Conservation (phyloP, 2,329 filamentous ascomycete genomes). For the Rhynchosporium secalis region DNA sequence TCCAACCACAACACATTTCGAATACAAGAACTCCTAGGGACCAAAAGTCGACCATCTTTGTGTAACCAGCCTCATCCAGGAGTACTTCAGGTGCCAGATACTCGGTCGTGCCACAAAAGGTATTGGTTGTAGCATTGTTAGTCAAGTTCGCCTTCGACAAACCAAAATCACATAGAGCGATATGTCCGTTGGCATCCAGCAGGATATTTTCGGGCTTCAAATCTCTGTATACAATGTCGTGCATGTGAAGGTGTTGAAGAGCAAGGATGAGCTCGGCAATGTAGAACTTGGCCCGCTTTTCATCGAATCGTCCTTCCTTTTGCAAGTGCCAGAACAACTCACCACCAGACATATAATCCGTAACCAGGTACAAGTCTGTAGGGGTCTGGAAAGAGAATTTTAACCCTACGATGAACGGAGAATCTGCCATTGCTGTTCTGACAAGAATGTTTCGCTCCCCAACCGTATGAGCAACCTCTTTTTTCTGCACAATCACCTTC, state of each 20-base stretch:
- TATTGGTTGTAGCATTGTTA: conserved; percentile 97
- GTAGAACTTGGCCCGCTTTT: conserved; percentile 95
- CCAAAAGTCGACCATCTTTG: conserved; percentile 99
- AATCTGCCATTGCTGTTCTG: conserved; percentile 91
- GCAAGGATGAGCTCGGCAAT: conserved; percentile 96
- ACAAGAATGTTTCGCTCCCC: conserved; percentile 97
- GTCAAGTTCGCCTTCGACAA: conserved; percentile 96
- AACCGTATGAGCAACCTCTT: conserved; percentile 95
- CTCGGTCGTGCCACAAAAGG: conserved; percentile 97
- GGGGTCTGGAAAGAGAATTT: conserved; percentile 99
- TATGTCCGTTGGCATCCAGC: conserved; percentile 94
- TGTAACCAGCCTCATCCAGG: conserved; percentile 94
- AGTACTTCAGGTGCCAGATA: conserved; percentile 95
- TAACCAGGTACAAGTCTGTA: conserved; percentile 95
- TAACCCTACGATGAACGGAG: conserved; percentile 94
- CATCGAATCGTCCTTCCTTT: conserved; percentile 93
- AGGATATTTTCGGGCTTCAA: conserved; percentile 98
- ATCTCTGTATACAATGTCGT: conserved; percentile 97
- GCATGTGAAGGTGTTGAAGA: conserved; percentile 90
- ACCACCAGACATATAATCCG: conserved; percentile 98
- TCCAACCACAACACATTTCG: conserved; percentile 99
- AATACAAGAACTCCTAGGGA: conserved; percentile 96
- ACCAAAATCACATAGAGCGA: conserved; percentile 96
- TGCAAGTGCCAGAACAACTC: conserved; percentile 99
- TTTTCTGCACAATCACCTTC: conserved; percentile 99